Percentiles rank a stretch among this genome's conserved stretches.
Conservation (phyloP, 257 asterid species). For the Hygrophila difformis region DNA sequence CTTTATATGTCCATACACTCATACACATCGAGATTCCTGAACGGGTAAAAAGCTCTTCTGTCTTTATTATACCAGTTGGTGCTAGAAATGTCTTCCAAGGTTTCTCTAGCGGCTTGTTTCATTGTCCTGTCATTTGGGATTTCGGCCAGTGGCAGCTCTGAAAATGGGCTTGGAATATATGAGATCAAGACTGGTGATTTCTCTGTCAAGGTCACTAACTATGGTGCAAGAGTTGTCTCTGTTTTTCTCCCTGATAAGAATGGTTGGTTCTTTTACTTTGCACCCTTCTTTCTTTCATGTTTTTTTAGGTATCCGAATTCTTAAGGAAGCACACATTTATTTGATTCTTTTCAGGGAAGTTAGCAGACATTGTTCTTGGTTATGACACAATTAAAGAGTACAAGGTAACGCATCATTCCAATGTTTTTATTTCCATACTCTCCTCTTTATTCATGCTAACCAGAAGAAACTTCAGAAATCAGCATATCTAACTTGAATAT, state of each 20-base stretch:
- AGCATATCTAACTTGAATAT: no score
- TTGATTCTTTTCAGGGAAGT: conserved; percentile 33
- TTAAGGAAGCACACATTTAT: not conserved
- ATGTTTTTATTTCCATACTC: no score
- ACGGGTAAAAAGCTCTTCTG: no score
- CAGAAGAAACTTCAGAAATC: no score
- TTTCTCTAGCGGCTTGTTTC: conserved; percentile 18
- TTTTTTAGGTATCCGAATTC: not conserved
- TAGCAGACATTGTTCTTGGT: conserved; percentile 76
- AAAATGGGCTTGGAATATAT: conserved; percentile 24
- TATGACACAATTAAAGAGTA: conserved; percentile 52
- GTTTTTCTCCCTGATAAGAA: conserved; percentile 71
- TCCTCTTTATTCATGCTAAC: no score
- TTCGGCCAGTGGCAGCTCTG: conserved; percentile 16
- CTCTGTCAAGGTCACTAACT: conserved; percentile 55
- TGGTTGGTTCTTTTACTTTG: conserved; percentile 27
- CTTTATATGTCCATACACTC: no score
- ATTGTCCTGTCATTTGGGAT: conserved; percentile 17
- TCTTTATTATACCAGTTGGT: no score
- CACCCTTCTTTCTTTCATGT: not conserved
- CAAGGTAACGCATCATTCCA: conserved; percentile 24
- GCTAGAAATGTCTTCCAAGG: not conserved
- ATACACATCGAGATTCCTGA: no score
- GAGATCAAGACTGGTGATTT: conserved; percentile 53
- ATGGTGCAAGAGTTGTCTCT: conserved; percentile 73